phyloP scores from a whole-genome alignment of 768 basidiomycete genomes.

The Rubroboletus pulcherrimus region DNA sequence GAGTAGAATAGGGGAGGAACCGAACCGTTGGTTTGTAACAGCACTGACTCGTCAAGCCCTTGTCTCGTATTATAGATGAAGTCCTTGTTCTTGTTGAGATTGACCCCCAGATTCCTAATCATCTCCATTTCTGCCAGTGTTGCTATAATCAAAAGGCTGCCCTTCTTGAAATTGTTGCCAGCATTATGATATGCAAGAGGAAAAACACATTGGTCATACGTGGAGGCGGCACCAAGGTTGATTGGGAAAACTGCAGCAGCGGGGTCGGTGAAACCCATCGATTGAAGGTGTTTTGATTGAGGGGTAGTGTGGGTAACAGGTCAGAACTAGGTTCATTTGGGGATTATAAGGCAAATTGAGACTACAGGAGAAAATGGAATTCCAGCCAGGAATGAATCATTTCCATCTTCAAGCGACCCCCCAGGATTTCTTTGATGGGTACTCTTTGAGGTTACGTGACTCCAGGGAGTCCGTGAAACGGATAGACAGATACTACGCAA shows the following conservation, averaged over 20 bases:
- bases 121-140: slow-evolving; percentile 5
- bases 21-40: no score
- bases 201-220: neutral
- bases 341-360: neutral
- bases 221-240: neutral
- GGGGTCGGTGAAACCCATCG: neutral
- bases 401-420: neutral
- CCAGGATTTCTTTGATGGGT: neutral
- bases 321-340: neutral
- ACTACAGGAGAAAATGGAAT: neutral
- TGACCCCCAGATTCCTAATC: neutral
- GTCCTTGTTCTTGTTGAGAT: neutral
- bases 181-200: slow-evolving; percentile 4
- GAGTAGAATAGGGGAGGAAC: no score
- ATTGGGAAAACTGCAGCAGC: neutral
- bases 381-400: neutral
- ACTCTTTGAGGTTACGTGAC: neutral
- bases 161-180: neutral
- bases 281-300: neutral
- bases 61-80: neutral
- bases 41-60: neutral
- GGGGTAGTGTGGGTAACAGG: neutral
- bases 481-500: neutral
- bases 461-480: neutral
- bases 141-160: neutral